Conservation (phyloP, 371 early-diverging fungal genomes). For the Smittium mucronatum region DNA sequence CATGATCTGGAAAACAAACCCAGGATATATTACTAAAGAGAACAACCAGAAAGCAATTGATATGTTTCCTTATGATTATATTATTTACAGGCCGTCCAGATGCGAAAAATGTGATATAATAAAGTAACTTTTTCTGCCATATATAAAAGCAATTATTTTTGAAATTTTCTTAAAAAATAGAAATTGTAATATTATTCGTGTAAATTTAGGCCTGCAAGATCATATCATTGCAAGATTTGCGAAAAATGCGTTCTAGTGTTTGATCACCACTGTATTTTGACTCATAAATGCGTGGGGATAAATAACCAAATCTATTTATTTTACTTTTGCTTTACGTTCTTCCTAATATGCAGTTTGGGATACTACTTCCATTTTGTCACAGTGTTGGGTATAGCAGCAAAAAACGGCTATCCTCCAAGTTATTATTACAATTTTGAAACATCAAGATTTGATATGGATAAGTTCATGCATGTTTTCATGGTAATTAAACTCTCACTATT, state of each 20-base stretch:
- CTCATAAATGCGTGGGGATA: neutral
- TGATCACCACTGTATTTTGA: constrained; percentile 11
- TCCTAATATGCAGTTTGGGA: neutral
- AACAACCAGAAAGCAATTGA: neutral
- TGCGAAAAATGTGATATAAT: neutral
- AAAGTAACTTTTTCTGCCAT: neutral
- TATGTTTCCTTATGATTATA: neutral
- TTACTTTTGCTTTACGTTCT: neutral
- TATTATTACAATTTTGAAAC: neutral
- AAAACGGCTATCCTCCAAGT: neutral
- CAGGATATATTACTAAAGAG: neutral
- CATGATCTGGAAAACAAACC: neutral
- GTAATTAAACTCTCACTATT: neutral
- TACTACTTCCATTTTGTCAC: neutral
- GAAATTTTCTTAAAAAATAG: neutral
- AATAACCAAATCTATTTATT: neutral
- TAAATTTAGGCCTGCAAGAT: neutral
- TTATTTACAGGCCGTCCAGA: neutral
- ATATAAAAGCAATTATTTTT: neutral
- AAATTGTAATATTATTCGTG: neutral
- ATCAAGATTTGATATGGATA: neutral
- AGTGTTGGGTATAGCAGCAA: neutral
- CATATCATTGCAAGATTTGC: constrained; percentile 6
- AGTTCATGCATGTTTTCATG: neutral
- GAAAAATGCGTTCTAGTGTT: neutral